Percentiles rank a stretch among this genome's conserved stretches.
Conservation (phyloP, 2,329 filamentous ascomycete species). For the Trichophyton benhamiae region DNA sequence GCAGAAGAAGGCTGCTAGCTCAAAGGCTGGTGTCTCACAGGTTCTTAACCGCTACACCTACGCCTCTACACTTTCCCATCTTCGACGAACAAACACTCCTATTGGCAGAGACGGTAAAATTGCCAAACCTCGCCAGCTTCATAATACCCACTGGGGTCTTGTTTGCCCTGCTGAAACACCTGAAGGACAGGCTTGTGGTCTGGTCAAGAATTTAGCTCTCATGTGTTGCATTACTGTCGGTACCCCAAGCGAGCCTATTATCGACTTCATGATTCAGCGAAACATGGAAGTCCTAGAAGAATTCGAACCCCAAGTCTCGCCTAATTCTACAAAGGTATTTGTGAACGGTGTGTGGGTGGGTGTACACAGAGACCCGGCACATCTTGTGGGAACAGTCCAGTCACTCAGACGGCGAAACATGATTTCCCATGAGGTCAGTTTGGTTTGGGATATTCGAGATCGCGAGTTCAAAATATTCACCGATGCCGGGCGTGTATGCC, state of each 20-base stretch:
- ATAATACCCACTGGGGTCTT: constrained; percentile 97
- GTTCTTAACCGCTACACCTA: constrained; percentile 98
- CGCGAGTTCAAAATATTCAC: constrained; percentile 98
- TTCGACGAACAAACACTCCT: constrained; percentile 92
- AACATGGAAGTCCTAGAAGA: constrained; percentile 97
- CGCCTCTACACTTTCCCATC: constrained; percentile 87
- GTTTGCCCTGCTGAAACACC: constrained; percentile 96
- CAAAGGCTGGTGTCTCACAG: constrained; percentile 94
- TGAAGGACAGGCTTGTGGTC: constrained; percentile 92
- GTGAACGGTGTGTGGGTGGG: constrained; percentile 98
- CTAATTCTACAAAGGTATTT: constrained; percentile 93
- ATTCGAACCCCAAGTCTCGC: constrained; percentile 73
- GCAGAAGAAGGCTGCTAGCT: constrained; percentile 92
- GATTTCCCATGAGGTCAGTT: constrained; percentile 82
- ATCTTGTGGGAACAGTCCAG: constrained; percentile 67
- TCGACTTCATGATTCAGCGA: constrained; percentile 88
- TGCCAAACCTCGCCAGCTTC: constrained; percentile 90
- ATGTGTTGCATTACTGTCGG: constrained; percentile 99
- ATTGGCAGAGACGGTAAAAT: constrained; percentile 97
- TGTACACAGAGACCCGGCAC: constrained; percentile 76
- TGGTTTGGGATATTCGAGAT: constrained; percentile 92
- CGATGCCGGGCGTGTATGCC: constrained; percentile 87
- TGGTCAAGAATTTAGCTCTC: constrained; percentile 93
- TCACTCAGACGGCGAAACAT: constrained; percentile 67
- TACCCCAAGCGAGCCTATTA: constrained; percentile 76